phyloP scores from a whole-genome alignment of 2,329 filamentous ascomycete species.

The Tolypocladium sp. region DNA sequence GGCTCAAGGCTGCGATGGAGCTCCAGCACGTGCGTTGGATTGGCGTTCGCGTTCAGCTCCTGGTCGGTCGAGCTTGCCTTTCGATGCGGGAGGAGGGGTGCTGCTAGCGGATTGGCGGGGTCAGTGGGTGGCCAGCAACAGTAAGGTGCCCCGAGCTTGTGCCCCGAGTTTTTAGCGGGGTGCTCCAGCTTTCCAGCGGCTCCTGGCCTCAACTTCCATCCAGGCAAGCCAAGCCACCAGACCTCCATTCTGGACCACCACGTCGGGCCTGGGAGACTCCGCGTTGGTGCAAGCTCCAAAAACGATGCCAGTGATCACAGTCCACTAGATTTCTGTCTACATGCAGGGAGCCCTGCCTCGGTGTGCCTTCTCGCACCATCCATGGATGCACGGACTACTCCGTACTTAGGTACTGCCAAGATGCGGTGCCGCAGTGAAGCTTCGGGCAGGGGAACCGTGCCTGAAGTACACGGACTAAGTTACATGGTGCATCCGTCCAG shows the following conservation, averaged over 20 bases:
- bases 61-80: not conserved
- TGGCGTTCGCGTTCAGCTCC: not conserved
- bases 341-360: no score
- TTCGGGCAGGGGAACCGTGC: not conserved
- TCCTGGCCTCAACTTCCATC: not conserved
- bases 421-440: not conserved
- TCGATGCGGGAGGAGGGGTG: not conserved
- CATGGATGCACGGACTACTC: no score
- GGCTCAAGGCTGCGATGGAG: not conserved
- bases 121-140: no score
- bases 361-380: no score
- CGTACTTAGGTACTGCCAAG: no score
- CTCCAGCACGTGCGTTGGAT: not conserved
- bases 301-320: no score
- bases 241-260: not conserved
- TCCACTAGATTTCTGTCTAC: no score
- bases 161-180: not conserved
- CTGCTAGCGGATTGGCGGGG: not conserved
- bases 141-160: not conserved
- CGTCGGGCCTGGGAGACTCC: not conserved
- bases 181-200: not conserved
- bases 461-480: not conserved
- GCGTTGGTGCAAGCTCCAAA: no score
- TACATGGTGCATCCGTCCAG: not conserved
- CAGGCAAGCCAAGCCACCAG: no score